Conservation (phyloP, 352 stramenopile genomes). For the Phytophthora sojae region DNA sequence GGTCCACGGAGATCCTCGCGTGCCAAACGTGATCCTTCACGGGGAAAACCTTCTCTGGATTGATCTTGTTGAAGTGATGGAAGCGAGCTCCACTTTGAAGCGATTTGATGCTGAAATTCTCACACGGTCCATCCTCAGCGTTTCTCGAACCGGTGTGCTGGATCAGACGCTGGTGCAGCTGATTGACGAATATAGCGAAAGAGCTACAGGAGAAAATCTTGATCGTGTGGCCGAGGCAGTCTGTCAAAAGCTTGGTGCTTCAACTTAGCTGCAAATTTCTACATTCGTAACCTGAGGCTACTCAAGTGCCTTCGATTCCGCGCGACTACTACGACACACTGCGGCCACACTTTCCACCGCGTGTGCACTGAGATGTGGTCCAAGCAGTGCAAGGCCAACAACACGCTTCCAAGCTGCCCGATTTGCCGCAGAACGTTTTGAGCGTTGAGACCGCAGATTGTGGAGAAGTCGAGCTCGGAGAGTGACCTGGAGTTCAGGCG, state of each 20-base stretch:
- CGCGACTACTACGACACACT: not conserved
- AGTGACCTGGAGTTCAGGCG: not conserved
- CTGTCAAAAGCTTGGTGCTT: not conserved
- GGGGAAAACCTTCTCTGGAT: not conserved
- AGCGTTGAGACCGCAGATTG: not conserved
- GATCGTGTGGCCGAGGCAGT: not conserved
- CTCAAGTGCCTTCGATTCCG: too few species aligned
- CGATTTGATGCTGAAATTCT: not conserved
- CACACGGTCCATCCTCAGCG: not conserved
- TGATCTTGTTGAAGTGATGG: not conserved
- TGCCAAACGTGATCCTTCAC: not conserved
- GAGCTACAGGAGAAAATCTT: not conserved
- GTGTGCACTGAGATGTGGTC: conserved; percentile 17
- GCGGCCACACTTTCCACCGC: conserved; percentile 15
- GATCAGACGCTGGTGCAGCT: not conserved
- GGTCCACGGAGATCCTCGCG: not conserved
- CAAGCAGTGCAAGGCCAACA: conserved; percentile 1
- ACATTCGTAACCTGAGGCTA: too few species aligned
- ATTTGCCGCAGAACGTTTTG: conserved; percentile 7
- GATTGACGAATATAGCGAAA: not conserved
- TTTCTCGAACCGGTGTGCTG: not conserved
- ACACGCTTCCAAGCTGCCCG: conserved; percentile 8
- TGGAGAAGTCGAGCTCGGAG: not conserved
- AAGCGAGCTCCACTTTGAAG: not conserved
- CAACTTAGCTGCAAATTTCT: not conserved